These are phyloP conservation scores for Claviceps africana DNA, from an alignment of 2,329 filamentous ascomycete genomes.

Conservation along the genomic window DNA sequence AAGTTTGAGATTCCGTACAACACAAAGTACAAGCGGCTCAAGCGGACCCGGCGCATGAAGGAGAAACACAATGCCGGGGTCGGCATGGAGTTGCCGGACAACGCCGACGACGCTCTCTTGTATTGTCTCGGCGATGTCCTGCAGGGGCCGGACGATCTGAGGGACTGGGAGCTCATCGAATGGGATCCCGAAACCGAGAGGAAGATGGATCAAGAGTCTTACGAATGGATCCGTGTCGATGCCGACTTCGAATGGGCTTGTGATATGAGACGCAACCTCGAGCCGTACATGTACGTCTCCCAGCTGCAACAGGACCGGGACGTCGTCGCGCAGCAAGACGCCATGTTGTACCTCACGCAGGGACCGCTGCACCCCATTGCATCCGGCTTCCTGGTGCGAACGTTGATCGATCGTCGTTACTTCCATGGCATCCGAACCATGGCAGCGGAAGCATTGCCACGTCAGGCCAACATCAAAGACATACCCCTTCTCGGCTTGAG, in stretches of 20 bases:
- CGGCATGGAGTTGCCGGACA: constrained; percentile 45
- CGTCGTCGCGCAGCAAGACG: constrained; percentile 72
- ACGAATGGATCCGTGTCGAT: constrained; percentile 97
- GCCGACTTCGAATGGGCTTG: constrained; percentile 98
- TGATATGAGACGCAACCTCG: constrained; percentile 67
- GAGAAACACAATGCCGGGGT: constrained; percentile 48
- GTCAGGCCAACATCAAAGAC: constrained; percentile 55
- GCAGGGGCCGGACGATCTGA: constrained; percentile 65
- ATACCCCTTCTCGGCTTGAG: constrained; percentile 62
- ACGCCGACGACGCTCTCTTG: constrained; percentile 67
- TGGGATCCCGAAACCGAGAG: constrained; percentile 83
- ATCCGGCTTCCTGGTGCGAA: constrained; percentile 78
- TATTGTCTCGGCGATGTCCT: constrained; percentile 90
- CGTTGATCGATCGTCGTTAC: constrained; percentile 80
- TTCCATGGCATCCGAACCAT: constrained; percentile 84
- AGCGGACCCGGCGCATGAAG: constrained; percentile 71
- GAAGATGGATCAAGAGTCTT: constrained; percentile 88
- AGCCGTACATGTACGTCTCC: constrained; percentile 94
- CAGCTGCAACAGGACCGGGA: constrained; percentile 95
- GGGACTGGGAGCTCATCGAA: constrained; percentile 72
- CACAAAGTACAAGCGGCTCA: constrained; percentile 95
- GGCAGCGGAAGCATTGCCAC: constrained; percentile 65
- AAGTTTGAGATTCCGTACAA: constrained; percentile 97
- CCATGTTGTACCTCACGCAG: constrained; percentile 59
- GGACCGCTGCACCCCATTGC: constrained; percentile 63